Evolutionary conservation across 352 stramenopile genomes (phyloP).

Genomic region (Plasmopara muralis): DNA sequence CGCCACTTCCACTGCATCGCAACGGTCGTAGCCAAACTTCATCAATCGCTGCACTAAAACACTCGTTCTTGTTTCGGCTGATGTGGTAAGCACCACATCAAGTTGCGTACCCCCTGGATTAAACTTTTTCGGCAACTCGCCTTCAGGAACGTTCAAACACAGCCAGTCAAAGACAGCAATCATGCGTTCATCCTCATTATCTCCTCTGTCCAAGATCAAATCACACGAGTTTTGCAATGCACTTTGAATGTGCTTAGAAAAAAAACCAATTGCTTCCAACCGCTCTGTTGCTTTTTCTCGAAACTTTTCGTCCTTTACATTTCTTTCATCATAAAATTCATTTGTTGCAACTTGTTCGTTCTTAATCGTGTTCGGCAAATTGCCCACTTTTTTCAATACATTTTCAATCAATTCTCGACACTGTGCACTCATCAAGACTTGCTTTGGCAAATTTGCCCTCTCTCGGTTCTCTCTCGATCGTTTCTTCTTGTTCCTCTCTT

Average conservation of each 20-base stretch:
- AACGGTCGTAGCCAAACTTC: constrained; percentile 71
- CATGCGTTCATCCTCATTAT: constrained; percentile 23
- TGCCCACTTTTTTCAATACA: constrained; percentile 52
- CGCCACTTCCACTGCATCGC: constrained; percentile 40
- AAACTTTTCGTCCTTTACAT: not conserved
- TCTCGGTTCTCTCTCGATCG: constrained; percentile 87
- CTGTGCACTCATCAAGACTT: constrained; percentile 87
- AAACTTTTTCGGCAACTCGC: constrained; percentile 76
- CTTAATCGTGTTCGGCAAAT: constrained; percentile 11
- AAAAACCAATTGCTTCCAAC: constrained; percentile 56
- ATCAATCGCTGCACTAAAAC: constrained; percentile 67
- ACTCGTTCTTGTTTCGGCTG: constrained; percentile 13
- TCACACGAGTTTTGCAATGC: constrained; percentile 28
- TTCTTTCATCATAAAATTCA: not conserved
- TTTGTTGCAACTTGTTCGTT: constrained; percentile 2
- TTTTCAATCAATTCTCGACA: constrained; percentile 86
- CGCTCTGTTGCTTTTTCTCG: constrained; percentile 18
- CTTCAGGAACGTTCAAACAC: constrained; percentile 69
- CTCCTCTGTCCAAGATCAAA: constrained; percentile 9
- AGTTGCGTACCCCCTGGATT: constrained; percentile 87
- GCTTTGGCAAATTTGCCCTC: constrained; percentile 83
- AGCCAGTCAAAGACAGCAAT: constrained; percentile 67
- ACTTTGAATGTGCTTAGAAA: constrained; percentile 35
- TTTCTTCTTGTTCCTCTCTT: constrained; percentile 72
- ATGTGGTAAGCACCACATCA: constrained; percentile 56